These are phyloP conservation scores for Rhodamnia argentea DNA, from an alignment of 345 rosid species.

Conservation along the genomic window DNA sequence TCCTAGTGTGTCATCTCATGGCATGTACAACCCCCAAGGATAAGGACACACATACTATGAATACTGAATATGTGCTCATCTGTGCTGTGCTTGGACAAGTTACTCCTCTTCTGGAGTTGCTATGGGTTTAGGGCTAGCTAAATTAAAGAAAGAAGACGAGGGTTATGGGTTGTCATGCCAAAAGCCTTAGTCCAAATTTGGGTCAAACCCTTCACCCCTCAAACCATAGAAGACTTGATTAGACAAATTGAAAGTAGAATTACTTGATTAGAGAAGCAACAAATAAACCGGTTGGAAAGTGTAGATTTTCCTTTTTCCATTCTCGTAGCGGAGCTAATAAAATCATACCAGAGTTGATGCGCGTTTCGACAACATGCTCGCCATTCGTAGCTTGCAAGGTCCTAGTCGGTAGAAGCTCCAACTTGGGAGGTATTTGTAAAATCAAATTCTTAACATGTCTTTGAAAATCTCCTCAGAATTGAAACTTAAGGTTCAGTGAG, in stretches of 20 bases:
- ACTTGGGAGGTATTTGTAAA: background rate
- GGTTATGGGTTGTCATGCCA: background rate
- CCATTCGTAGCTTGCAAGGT: no score
- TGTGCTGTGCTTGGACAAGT: background rate
- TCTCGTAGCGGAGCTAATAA: background rate
- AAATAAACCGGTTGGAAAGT: background rate
- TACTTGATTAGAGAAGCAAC: background rate
- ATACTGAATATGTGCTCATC: background rate
- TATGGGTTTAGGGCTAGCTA: background rate
- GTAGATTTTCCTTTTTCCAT: background rate
- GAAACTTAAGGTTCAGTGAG: background rate
- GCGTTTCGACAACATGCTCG: background rate
- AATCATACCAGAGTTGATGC: background rate
- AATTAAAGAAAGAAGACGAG: no score
- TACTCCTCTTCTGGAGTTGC: background rate
- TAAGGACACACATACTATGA: background rate
- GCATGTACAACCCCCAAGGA: background rate
- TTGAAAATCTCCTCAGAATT: background rate
- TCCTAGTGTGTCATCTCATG: background rate
- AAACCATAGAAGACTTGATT: background rate
- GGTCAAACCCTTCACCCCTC: background rate
- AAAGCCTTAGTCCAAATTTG: background rate
- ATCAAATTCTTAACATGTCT: background rate
- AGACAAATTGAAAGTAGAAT: background rate
- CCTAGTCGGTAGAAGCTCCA: no score